These are phyloP conservation scores for Cyclotella atomus DNA, from an alignment of 108 stramenopile genomes.

Conservation along the genomic window DNA sequence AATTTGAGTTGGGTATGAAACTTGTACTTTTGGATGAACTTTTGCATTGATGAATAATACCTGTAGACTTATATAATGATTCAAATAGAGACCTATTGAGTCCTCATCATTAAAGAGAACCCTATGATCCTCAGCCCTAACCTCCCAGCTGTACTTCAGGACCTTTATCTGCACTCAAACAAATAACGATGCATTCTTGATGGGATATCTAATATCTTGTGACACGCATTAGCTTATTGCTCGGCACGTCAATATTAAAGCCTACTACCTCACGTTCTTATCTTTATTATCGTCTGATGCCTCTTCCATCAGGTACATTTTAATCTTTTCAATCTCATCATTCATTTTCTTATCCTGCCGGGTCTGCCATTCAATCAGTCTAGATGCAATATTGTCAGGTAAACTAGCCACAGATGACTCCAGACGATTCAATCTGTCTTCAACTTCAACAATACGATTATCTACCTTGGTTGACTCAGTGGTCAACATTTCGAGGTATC, in stretches of 20 bases:
- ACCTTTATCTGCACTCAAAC: too few species aligned
- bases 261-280: background rate
- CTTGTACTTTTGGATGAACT: background rate
- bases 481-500: constrained; percentile 37
- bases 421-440: constrained; percentile 33
- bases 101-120: too few species aligned
- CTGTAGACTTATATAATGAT: too few species aligned
- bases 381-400: constrained; percentile 49
- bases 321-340: constrained; percentile 44
- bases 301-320: constrained; percentile 22
- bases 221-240: too few species aligned
- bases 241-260: background rate
- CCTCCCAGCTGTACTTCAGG: too few species aligned
- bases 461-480: constrained; percentile 10
- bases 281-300: constrained; percentile 3
- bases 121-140: too few species aligned
- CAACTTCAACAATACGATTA: constrained; percentile 37
- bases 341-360: constrained; percentile 42
- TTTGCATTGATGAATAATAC: too few species aligned
- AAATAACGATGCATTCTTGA: too few species aligned
- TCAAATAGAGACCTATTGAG: too few species aligned
- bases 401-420: constrained; percentile 41
- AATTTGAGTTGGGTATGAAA: background rate
- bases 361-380: constrained; percentile 36
- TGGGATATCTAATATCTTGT: too few species aligned